Conservation (phyloP, 257 asterid genomes). For the Solanum lycopersicoides region DNA sequence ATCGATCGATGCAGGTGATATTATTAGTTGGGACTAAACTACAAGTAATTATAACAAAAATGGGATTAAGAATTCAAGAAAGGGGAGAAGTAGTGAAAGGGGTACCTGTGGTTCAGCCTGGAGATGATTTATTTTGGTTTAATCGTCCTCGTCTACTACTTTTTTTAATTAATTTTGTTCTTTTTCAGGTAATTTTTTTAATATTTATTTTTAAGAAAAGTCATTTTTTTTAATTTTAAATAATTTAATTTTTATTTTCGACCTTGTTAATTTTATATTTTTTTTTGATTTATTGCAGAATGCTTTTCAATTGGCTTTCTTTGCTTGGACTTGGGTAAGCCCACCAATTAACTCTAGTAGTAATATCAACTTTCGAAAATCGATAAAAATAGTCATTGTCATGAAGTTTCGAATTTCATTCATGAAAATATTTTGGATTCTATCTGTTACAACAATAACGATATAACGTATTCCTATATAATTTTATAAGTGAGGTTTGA, state of each 20-base stretch:
- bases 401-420: not conserved
- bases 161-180: slow-evolving; percentile 72
- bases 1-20: slow-evolving; percentile 28
- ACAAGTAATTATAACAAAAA: slow-evolving; percentile 81
- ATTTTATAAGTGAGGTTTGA: not conserved
- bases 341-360: not conserved
- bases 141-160: slow-evolving; percentile 68
- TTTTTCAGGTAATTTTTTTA: slow-evolving; percentile 51
- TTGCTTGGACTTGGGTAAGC: slow-evolving; percentile 90
- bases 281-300: slow-evolving; percentile 35
- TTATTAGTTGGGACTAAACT: slow-evolving; percentile 76
- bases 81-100: slow-evolving; percentile 72
- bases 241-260: not conserved
- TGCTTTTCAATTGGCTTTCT: slow-evolving; percentile 94
- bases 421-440: not conserved
- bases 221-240: not conserved
- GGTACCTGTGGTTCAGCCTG: slow-evolving; percentile 68
- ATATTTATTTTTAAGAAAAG: too few species aligned
- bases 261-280: not conserved
- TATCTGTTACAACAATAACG: not conserved
- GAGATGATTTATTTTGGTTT: slow-evolving; percentile 86
- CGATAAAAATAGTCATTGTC: not conserved
- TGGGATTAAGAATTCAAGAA: slow-evolving; percentile 81
- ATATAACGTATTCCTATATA: too few species aligned
- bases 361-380: not conserved